Percentiles rank a stretch among this genome's conserved stretches.
Conservation (phyloP, 73 alveolate species). For the Tetrahymena elliotti region DNA sequence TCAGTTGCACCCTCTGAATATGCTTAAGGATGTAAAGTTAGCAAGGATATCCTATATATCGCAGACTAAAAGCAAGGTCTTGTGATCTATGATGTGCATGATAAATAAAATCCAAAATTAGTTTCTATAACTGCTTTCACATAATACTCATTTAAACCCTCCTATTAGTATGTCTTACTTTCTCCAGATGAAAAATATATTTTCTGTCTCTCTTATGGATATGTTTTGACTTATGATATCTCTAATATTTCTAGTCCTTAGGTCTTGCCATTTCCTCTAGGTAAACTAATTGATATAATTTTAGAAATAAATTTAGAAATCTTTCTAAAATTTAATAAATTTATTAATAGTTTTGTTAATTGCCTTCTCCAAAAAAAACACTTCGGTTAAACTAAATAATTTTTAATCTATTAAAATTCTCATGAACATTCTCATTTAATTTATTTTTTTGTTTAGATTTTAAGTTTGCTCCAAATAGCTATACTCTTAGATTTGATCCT, state of each 20-base stretch:
- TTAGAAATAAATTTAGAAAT: no score
- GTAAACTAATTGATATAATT: no score
- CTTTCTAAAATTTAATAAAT: not conserved
- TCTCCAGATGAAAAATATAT: not conserved
- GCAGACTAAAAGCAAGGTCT: not conserved
- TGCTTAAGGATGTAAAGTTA: not conserved
- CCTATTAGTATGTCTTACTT: not conserved
- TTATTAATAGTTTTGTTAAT: no score
- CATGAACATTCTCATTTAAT: no score
- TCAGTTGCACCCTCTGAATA: not conserved
- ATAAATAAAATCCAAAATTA: not conserved
- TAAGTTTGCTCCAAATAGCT: not conserved
- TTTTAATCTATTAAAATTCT: no score
- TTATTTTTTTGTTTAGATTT: not conserved
- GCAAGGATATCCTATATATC: not conserved
- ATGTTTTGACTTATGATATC: not conserved
- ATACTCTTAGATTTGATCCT: not conserved
- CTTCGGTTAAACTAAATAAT: no score
- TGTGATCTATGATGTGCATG: not conserved
- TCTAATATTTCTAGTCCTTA: not conserved
- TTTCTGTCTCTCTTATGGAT: not conserved
- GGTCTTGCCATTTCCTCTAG: not conserved
- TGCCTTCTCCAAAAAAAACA: no score
- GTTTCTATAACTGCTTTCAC: not conserved
- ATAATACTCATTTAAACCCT: not conserved